phyloP scores from a whole-genome alignment of 805 yeast genomes.

The Candida silvatica region DNA sequence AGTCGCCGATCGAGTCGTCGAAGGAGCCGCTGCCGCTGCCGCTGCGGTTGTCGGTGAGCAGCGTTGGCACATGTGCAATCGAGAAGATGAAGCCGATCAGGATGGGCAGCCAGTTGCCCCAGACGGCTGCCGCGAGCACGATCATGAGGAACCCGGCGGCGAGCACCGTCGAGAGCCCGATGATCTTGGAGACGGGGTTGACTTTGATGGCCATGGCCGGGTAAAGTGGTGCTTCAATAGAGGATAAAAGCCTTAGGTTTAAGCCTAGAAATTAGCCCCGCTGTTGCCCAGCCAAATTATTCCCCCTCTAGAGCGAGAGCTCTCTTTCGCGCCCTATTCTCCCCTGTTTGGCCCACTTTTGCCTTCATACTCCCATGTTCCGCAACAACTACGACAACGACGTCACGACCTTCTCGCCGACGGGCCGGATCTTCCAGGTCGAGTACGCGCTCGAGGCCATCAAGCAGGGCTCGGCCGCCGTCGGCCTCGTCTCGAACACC shows the following conservation, averaged over 20 bases:
- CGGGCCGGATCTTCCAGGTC: conserved; percentile 84
- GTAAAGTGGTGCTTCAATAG: too few relatives aligned
- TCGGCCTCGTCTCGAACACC: conserved; percentile 78
- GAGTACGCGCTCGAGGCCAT: conserved; percentile 93
- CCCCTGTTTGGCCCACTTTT: too few relatives aligned
- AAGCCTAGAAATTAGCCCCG: too few relatives aligned
- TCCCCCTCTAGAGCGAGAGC: too few relatives aligned
- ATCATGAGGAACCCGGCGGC: conserved; percentile 88
- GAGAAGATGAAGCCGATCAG: conserved; percentile 56
- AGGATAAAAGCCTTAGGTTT: too few relatives aligned
- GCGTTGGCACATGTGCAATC: conserved; percentile 59
- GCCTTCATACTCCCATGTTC: too few relatives aligned
- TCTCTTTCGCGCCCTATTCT: too few relatives aligned
- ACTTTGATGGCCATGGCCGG: conserved; percentile 19
- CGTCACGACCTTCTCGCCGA: conserved; percentile 94
- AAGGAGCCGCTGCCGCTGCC: too few relatives aligned
- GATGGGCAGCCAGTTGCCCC: conserved; percentile 87
- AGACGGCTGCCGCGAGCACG: conserved; percentile 80
- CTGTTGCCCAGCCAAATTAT: too few relatives aligned
- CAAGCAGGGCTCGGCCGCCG: conserved; percentile 97
- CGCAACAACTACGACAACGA: conserved; percentile 99
- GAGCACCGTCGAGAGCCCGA: conserved; percentile 65
- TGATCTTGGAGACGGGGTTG: conserved; percentile 70
- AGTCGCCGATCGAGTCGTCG: conserved; percentile 44
- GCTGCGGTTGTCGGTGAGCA: too few relatives aligned